phyloP scores from a whole-genome alignment of 2,329 filamentous ascomycete genomes.

The Celoporthe dispersa region DNA sequence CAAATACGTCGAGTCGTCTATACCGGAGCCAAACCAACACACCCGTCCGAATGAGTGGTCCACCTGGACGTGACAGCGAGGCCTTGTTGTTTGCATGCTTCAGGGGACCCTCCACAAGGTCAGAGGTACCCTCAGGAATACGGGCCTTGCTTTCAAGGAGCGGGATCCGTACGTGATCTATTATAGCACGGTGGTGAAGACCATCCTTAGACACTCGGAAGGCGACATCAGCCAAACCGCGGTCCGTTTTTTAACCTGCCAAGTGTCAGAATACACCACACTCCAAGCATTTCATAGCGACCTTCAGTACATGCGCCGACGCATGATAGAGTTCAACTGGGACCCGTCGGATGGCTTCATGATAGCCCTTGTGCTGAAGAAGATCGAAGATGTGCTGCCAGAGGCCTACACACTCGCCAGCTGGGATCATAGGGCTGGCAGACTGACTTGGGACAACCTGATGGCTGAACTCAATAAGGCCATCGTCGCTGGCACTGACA shows the following conservation, averaged over 20 bases:
- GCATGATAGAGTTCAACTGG: not conserved
- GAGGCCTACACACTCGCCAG: no score
- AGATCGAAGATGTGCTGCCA: not conserved
- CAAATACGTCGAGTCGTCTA: no score
- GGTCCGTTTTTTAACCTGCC: not conserved
- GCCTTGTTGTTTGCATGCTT: no score
- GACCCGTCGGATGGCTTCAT: not conserved
- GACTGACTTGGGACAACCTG: not conserved
- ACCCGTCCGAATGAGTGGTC: no score
- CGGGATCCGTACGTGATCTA: not conserved
- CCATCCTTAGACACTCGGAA: not conserved
- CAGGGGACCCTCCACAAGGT: no score
- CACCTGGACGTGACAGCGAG: no score
- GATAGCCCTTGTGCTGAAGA: not conserved
- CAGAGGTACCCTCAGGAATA: not conserved
- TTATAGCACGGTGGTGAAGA: not conserved
- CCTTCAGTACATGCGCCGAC: not conserved
- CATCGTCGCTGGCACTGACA: not conserved
- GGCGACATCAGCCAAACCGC: not conserved
- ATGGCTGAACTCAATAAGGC: not conserved
- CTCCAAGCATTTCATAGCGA: not conserved
- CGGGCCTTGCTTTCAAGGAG: not conserved
- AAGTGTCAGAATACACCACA: not conserved
- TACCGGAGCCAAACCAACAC: no score
- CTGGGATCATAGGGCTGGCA: not conserved